Base-by-base conservation (phyloP, 768 basidiomycete species). In the Lentinula sp. region DNA sequence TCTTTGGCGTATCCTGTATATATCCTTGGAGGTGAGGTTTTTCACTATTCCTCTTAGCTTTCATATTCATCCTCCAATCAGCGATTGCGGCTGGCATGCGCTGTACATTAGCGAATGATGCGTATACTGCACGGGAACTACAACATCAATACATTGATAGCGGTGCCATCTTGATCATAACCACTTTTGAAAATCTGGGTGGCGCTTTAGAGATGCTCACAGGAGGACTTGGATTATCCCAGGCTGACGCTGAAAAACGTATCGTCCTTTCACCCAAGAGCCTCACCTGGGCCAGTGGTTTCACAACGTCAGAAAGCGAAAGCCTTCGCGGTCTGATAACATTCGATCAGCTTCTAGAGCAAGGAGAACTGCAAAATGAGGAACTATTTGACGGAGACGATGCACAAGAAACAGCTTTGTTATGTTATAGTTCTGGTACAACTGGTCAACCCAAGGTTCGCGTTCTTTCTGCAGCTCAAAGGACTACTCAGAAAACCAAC, bases 371-470 rank as follows among this genome's bases (percentile, higher is more conserved):
- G 11, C 60, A 65, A 10, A 66, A 75, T 2, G 87, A 89, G 67
- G 84, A 83, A 64, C 75, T 72, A 64, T 84, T 87, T 54, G 77
- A 84, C 9, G 84, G 81, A 0, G 64, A 76, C 0, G 67, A 74
- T n/a, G 76, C 84, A 2, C 68, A 85, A 57, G 85, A 88, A 65
- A 90, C 90, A 0, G 70, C 76, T 2, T 83, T 83, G 63, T 68
- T 91, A 46, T 90, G 87, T 60, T 91, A 91, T 55, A 62, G 62
- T 42, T 62, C 62, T 34, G 91, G 91, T 5, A 93, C 91, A 0
- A 91, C 88, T 0, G 89, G 91, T 2, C 84, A 84, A 64, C 86
- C 91, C 2, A 94, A 93, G 72, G 91, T 81, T 57, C 11, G 57
- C 13, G 8, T 52, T 28, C 37, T 9, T 43, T n/a, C 11, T 23